Conservation (phyloP, 2,329 filamentous ascomycete species). For the Fusarium multiceps region DNA sequence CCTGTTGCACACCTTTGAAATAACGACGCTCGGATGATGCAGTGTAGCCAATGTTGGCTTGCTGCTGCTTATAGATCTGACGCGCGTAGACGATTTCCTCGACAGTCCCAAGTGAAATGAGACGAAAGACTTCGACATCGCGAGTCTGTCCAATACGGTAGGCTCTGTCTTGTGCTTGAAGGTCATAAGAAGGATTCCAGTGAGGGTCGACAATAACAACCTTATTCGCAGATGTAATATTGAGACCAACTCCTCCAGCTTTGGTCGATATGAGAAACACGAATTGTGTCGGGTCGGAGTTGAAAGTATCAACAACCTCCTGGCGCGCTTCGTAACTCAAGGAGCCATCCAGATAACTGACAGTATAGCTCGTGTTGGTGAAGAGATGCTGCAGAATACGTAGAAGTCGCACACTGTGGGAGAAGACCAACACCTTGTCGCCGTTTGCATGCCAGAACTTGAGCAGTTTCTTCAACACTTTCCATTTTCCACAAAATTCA, state of each 20-base stretch:
- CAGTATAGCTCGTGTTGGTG: slow-evolving; percentile 86
- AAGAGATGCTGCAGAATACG: slow-evolving; percentile 88
- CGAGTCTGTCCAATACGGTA: slow-evolving; percentile 94
- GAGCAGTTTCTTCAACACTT: slow-evolving; percentile 85
- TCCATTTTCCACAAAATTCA: slow-evolving; percentile 97
- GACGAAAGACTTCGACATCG: slow-evolving; percentile 94
- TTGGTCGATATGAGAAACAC: slow-evolving; percentile 96
- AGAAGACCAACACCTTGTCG: slow-evolving; percentile 96
- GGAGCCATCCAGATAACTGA: slow-evolving; percentile 89
- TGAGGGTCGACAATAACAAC: slow-evolving; percentile 97
- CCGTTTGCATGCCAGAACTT: slow-evolving; percentile 90
- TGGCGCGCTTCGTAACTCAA: slow-evolving; percentile 87
- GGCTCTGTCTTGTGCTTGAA: slow-evolving; percentile 95
- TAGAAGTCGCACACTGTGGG: slow-evolving; percentile 87
- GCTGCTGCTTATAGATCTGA: slow-evolving; percentile 99
- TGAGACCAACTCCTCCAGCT: slow-evolving; percentile 91
- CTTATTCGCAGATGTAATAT: slow-evolving; percentile 98
- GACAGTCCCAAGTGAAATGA: slow-evolving; percentile 91
- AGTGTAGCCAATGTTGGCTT: slow-evolving; percentile 96
- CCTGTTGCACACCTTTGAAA: slow-evolving; percentile 92
- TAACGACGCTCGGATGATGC: slow-evolving; percentile 93
- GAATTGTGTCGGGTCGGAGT: slow-evolving; percentile 86
- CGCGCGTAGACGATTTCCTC: slow-evolving; percentile 97
- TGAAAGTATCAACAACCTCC: slow-evolving; percentile 88
- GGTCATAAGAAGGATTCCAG: slow-evolving; percentile 95